Evolutionary conservation across 345 rosid genomes (phyloP).

Genomic region (Cardamine chenopodiifolia): DNA sequence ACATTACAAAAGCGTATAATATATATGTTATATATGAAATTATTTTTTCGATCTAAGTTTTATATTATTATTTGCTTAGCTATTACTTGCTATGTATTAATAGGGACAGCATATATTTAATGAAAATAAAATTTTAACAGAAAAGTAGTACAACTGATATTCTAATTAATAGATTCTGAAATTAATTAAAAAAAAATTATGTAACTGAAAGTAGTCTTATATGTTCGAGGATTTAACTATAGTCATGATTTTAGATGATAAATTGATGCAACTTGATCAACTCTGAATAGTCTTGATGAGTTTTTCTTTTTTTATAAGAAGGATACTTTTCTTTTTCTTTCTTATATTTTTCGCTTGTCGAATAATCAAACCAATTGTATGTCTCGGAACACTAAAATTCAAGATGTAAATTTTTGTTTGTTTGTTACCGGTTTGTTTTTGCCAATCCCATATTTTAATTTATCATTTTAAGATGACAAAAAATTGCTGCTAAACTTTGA

Average conservation of each 20-base stretch:
- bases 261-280: neutral
- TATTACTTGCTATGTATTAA: neutral
- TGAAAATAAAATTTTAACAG: neutral
- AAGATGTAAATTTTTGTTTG: neutral
- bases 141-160: neutral
- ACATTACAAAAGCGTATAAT: neutral
- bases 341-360: neutral
- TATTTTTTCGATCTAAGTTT: neutral
- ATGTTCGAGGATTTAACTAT: neutral
- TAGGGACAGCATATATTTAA: neutral
- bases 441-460: neutral
- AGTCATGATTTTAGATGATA: neutral
- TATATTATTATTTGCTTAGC: neutral
- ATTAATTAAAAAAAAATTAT: neutral
- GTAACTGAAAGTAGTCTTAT: neutral
- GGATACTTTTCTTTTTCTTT: neutral
- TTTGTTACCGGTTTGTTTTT: neutral
- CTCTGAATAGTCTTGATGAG: neutral
- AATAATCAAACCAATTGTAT: neutral
- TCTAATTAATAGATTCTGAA: neutral
- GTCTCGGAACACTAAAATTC: neutral
- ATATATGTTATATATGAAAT: neutral
- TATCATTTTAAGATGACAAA: neutral
- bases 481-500: neutral
- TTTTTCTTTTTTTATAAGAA: neutral